Conservation (phyloP, 2,329 filamentous ascomycete genomes). For the Aureobasidium sp. region DNA sequence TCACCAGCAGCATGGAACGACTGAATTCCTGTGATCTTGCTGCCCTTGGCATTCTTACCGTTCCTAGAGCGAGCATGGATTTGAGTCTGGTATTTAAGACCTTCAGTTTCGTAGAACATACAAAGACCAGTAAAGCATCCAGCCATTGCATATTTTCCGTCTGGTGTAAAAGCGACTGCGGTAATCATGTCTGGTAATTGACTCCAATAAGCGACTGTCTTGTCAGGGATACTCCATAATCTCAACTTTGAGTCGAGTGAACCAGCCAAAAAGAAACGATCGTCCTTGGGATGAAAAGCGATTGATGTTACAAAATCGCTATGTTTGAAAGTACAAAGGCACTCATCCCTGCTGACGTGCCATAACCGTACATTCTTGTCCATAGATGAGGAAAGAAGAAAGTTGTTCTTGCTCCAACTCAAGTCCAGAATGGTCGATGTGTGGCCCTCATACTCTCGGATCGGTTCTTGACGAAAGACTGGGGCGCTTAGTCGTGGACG, state of each 20-base stretch:
- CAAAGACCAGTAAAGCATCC: constrained; percentile 80
- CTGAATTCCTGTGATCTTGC: constrained; percentile 93
- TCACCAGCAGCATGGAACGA: constrained; percentile 60
- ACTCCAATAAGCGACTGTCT: constrained; percentile 76
- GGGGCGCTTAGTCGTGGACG: constrained; percentile 67
- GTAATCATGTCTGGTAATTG: constrained; percentile 83
- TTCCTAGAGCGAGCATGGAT: constrained; percentile 89
- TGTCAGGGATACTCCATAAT: constrained; percentile 96
- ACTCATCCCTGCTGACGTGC: constrained; percentile 81
- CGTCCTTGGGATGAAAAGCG: constrained; percentile 87
- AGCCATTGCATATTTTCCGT: constrained; percentile 83
- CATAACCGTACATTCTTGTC: constrained; percentile 94
- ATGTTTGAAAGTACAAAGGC: constrained; percentile 88
- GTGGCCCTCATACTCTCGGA: constrained; percentile 77
- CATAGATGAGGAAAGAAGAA: constrained; percentile 91
- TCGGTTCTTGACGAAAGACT: constrained; percentile 74
- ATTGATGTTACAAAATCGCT: constrained; percentile 93
- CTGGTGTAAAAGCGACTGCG: constrained; percentile 85
- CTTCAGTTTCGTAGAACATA: constrained; percentile 88
- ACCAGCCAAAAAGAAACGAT: constrained; percentile 92
- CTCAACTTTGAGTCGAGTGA: constrained; percentile 82
- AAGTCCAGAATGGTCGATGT: constrained; percentile 80
- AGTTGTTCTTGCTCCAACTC: constrained; percentile 99
- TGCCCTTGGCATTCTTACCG: constrained; percentile 90
- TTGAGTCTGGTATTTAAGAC: constrained; percentile 73